A percentile compares a stretch with the other conserved stretches of the same genome.
These are phyloP conservation scores for Breviolum minutum DNA, from an alignment of 73 alveolate genomes.

Conservation along the genomic window DNA sequence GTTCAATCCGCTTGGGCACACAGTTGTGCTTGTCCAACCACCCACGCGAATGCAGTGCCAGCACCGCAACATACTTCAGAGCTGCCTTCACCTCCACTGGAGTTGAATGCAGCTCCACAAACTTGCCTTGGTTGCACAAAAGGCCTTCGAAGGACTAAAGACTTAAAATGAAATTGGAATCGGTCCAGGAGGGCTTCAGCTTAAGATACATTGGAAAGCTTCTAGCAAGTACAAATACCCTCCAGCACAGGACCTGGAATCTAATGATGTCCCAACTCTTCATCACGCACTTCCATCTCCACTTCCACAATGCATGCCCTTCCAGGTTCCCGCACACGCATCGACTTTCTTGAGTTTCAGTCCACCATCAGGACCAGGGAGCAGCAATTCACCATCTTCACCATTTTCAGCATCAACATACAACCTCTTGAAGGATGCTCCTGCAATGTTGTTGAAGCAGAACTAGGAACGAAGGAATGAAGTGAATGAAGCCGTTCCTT, in stretches of 20 bases:
- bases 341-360: neutral
- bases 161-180: too few relatives aligned
- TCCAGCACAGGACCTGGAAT: too few relatives aligned
- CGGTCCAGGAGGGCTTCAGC: too few relatives aligned
- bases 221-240: too few relatives aligned
- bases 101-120: neutral
- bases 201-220: too few relatives aligned
- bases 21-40: slow-evolving; percentile 33
- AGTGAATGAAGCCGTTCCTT: neutral
- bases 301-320: too few relatives aligned
- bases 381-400: neutral
- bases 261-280: too few relatives aligned
- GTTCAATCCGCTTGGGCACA: neutral
- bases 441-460: neutral
- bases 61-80: slow-evolving; percentile 1
- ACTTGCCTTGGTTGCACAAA: neutral
- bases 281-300: too few relatives aligned
- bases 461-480: too few relatives aligned
- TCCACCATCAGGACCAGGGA: slow-evolving; percentile 18
- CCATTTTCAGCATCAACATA: neutral
- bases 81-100: neutral
- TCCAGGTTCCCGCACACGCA: neutral
- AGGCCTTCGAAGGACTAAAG: too few relatives aligned
- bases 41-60: slow-evolving; percentile 17
- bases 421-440: neutral